These are phyloP conservation scores for Aureobasidium musti DNA, from an alignment of 2,329 filamentous ascomycete genomes.

Conservation along the genomic window DNA sequence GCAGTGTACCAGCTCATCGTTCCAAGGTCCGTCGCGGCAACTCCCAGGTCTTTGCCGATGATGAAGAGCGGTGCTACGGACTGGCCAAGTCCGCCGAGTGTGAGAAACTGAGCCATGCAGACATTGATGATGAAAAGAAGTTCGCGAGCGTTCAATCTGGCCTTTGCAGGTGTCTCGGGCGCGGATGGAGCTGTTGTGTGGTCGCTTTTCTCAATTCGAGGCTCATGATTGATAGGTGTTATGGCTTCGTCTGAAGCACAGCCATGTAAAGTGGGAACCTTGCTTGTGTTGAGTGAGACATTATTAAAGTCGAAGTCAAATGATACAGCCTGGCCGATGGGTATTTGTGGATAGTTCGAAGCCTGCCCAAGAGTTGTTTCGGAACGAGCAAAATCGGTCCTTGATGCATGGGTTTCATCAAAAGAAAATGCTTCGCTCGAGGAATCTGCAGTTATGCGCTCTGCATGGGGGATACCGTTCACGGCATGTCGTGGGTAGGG, in stretches of 20 bases:
- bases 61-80: slow-evolving; percentile 48
- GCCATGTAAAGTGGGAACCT: neutral
- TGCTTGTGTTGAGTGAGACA: neutral
- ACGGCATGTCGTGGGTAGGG: slow-evolving; percentile 7
- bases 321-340: slow-evolving; percentile 25
- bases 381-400: slow-evolving; percentile 8
- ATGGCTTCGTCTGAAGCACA: slow-evolving; percentile 13
- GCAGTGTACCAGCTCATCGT: slow-evolving; percentile 50
- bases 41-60: slow-evolving; percentile 49
- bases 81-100: slow-evolving; percentile 31
- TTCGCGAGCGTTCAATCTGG: slow-evolving; percentile 9
- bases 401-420: slow-evolving; percentile 8
- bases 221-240: slow-evolving; percentile 4
- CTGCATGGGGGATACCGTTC: neutral
- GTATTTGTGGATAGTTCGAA: slow-evolving; percentile 14
- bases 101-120: slow-evolving; percentile 31
- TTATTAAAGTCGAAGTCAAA: slow-evolving; percentile 25
- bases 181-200: neutral
- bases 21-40: slow-evolving; percentile 44
- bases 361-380: slow-evolving; percentile 23
- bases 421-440: slow-evolving; percentile 12
- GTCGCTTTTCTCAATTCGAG: slow-evolving; percentile 9
- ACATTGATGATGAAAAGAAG: slow-evolving; percentile 30
- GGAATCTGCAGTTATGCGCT: slow-evolving; percentile 2
- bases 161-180: neutral